Evolutionary conservation across 2,329 filamentous ascomycete species (phyloP).

Genomic region (Pyrenophora tritici-repentis): DNA sequence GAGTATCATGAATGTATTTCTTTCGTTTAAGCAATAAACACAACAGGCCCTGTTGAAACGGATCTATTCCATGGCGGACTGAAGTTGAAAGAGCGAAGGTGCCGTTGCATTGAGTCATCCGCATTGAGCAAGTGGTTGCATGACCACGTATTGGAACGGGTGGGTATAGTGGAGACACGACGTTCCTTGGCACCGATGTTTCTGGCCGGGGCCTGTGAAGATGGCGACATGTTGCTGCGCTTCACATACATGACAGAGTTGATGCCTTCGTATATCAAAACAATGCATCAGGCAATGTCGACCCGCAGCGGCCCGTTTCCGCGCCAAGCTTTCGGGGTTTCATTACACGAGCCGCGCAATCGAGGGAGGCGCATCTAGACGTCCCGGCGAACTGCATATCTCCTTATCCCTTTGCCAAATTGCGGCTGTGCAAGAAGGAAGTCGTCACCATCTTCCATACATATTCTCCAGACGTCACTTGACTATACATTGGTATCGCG

Average conservation of each 20-base stretch:
- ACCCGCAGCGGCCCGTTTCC: slow-evolving; percentile 14
- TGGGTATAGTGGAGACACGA: slow-evolving; percentile 1
- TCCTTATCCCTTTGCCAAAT: slow-evolving; percentile 10
- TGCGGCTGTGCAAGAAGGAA: neutral
- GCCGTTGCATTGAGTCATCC: neutral
- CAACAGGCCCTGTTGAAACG: no score
- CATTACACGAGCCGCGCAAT: slow-evolving; percentile 15
- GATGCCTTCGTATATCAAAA: neutral
- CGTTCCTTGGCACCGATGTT: no score
- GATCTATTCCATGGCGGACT: neutral
- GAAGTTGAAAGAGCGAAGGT: neutral
- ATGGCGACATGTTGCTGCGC: no score
- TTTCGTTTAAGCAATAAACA: no score
- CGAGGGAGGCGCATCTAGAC: slow-evolving; percentile 4
- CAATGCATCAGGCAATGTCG: neutral
- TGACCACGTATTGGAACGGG: slow-evolving; percentile 1
- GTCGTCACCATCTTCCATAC: neutral
- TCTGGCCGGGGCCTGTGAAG: no score
- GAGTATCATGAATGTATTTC: neutral
- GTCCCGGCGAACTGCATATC: slow-evolving; percentile 2
- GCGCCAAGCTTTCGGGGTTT: slow-evolving; percentile 18
- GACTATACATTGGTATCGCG: neutral
- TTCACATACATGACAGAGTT: neutral
- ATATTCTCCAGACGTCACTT: no score
- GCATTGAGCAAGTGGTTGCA: slow-evolving; percentile 2